phyloP scores from a whole-genome alignment of 2,329 filamentous ascomycete genomes.

The Phialophora chinensis region DNA sequence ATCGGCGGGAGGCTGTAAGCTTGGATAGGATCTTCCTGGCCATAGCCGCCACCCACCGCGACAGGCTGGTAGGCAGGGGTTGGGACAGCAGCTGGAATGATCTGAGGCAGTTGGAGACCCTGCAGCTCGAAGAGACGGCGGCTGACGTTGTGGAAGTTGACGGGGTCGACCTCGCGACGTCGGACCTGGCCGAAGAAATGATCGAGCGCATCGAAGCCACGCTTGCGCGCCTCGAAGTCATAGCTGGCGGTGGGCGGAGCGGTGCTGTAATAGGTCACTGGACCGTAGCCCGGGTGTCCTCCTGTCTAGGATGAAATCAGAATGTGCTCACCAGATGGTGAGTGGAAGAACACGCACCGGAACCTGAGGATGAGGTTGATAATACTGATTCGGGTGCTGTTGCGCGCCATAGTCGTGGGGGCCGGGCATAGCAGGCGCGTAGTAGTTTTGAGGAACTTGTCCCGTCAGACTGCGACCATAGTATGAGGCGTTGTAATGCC shows the following conservation, averaged over 20 bases:
- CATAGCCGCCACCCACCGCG: slow-evolving; percentile 58
- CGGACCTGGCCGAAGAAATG: slow-evolving; percentile 95
- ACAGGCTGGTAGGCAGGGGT: slow-evolving; percentile 60
- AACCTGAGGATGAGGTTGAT: slow-evolving; percentile 39
- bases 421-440: slow-evolving; percentile 39
- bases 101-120: slow-evolving; percentile 66
- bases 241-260: slow-evolving; percentile 69
- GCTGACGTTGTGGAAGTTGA: slow-evolving; percentile 88
- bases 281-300: slow-evolving; percentile 65
- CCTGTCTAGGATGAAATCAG: slow-evolving; percentile 52
- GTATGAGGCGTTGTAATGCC: slow-evolving; percentile 39
- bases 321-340: background rate
- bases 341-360: slow-evolving; percentile 17
- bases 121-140: slow-evolving; percentile 85
- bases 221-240: slow-evolving; percentile 77
- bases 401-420: slow-evolving; percentile 40
- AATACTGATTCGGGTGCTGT: slow-evolving; percentile 41
- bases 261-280: slow-evolving; percentile 78
- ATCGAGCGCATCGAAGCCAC: slow-evolving; percentile 84
- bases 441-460: slow-evolving; percentile 40
- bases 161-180: slow-evolving; percentile 85
- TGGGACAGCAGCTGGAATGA: slow-evolving; percentile 56
- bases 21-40: slow-evolving; percentile 67
- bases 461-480: slow-evolving; percentile 38
- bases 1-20: slow-evolving; percentile 86